Base-by-base conservation (phyloP, 2,329 filamentous ascomycete species). In the Cadophora sp. region DNA sequence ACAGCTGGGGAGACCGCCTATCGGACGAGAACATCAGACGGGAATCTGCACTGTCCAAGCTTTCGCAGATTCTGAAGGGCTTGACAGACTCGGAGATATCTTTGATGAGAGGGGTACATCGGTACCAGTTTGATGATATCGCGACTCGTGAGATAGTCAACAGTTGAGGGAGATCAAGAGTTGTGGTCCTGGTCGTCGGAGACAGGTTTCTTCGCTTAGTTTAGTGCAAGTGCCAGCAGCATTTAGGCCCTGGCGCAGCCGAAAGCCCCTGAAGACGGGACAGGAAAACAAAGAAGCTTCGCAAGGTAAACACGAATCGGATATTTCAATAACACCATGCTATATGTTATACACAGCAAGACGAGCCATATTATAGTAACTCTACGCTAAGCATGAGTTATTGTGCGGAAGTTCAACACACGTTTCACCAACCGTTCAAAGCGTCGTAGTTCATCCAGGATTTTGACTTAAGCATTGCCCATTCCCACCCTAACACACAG, bases 371-470 rank as follows among this genome's bases (percentile, higher is more conserved):
- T 39, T 13, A 45, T 43, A 53, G 48, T 39, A 67, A 47, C 1
- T 62, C 5, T 11, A 48, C n/a, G 45, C 41, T 53, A 60, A 24
- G 68, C 68, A 68, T 68, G 41, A 68, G 47, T 30, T 58, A 36
- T 30, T 48, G 39, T 45, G 48, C 14, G n/a, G n/a, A 36, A 56
- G 53, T 59, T 68, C 53, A 63, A 58, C 64, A 33, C 58, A 67
- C 50, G 66, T 68, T 70, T 70, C 58, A 68, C 27, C 36, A 18
- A 27, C 36, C 24, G 27, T 36, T 47, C 59, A 60, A 55, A 56
- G 63, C 63, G 58, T 33, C 51, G 7, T 33, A 24, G 30, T 55
- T 27, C 5, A 14, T 53, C 27, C 55, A 20, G 60, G 41, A 48
- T 58, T 36, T 20, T 41, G 24, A 63, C 36, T 45, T 45, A 43